phyloP scores from a whole-genome alignment of 768 basidiomycete genomes.

The Coprinopsis marcescibilis region DNA sequence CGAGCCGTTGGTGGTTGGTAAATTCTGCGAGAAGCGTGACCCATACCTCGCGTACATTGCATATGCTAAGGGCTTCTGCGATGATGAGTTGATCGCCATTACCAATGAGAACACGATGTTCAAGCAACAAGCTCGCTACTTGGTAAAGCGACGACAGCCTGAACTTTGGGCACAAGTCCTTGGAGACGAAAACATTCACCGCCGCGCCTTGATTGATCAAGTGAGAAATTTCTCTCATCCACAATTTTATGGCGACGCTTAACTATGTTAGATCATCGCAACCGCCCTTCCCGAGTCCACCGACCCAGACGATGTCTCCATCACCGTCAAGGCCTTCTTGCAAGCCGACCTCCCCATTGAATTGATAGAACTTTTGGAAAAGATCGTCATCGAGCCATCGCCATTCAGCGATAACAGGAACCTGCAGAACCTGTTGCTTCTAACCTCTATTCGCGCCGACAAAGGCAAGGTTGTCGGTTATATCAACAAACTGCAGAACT shows the following conservation, averaged over 20 bases:
- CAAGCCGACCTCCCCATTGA: constrained; percentile 95
- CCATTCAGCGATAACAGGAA: constrained; percentile 98
- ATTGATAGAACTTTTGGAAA: constrained; percentile 95
- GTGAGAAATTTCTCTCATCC: constrained; percentile 28
- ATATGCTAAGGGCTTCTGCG: constrained; percentile 98
- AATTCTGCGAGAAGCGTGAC: constrained; percentile 98
- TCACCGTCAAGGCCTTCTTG: constrained; percentile 98
- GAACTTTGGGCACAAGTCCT: constrained; percentile 98
- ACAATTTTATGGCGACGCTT: constrained; percentile 1
- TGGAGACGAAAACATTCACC: constrained; percentile 81
- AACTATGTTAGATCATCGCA: constrained; percentile 65
- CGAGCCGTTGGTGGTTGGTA: constrained; percentile 94
- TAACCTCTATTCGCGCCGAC: constrained; percentile 96
- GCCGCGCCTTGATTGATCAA: constrained; percentile 91
- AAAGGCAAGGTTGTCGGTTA: constrained; percentile 98
- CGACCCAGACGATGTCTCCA: constrained; percentile 96
- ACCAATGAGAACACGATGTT: constrained; percentile 99
- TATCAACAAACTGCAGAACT: constrained; percentile 95
- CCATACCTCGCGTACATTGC: constrained; percentile 99
- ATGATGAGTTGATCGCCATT: constrained; percentile 93
- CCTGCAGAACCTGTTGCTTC: constrained; percentile 88
- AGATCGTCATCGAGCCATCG: constrained; percentile 95
- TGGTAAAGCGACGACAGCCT: constrained; percentile 90
- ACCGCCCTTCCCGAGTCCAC: constrained; percentile 96
- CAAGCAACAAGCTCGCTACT: constrained; percentile 98